phyloP scores from a whole-genome alignment of 176 grass and related monocot genomes.

The Ensete ventricosum region DNA sequence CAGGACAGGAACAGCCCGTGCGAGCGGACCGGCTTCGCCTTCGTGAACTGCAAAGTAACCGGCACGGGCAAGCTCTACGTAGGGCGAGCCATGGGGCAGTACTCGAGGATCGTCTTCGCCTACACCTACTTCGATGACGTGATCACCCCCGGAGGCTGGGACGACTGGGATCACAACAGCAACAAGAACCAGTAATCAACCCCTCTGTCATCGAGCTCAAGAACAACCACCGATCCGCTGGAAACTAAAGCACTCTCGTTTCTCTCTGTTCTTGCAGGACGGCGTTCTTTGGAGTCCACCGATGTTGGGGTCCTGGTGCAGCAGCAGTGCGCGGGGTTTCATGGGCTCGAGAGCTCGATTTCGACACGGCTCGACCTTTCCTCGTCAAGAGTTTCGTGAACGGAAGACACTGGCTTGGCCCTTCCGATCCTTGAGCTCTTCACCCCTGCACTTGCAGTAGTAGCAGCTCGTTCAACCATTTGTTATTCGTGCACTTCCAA shows the following conservation, averaged over 20 bases:
- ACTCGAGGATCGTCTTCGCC: slow-evolving; percentile 85
- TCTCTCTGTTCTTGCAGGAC: slow-evolving; percentile 35
- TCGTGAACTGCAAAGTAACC: slow-evolving; percentile 78
- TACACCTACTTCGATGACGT: slow-evolving; percentile 90
- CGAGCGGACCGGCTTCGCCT: slow-evolving; percentile 76
- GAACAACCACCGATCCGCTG: too few relatives aligned
- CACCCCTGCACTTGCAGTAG: too few relatives aligned
- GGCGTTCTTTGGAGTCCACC: slow-evolving; percentile 85
- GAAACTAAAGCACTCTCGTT: too few relatives aligned
- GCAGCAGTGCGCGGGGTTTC: slow-evolving; percentile 66
- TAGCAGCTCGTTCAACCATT: too few relatives aligned
- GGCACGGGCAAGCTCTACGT: slow-evolving; percentile 72
- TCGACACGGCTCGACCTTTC: slow-evolving; percentile 63
- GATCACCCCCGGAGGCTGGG: slow-evolving; percentile 76
- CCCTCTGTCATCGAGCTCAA: too few relatives aligned
- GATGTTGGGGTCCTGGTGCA: slow-evolving; percentile 66
- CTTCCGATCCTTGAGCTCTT: slow-evolving; percentile 41
- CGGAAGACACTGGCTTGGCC: slow-evolving; percentile 77
- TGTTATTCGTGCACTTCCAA: too few relatives aligned
- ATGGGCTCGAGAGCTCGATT: slow-evolving; percentile 85
- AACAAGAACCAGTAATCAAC: slow-evolving; percentile 56
- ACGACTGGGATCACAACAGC: slow-evolving; percentile 75
- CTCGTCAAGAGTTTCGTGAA: slow-evolving; percentile 90
- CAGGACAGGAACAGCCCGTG: slow-evolving; percentile 54
- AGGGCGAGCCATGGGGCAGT: slow-evolving; percentile 86